Evolutionary conservation across 2,329 filamentous ascomycete genomes (phyloP).

Genomic region (Fusarium incarnatum): DNA sequence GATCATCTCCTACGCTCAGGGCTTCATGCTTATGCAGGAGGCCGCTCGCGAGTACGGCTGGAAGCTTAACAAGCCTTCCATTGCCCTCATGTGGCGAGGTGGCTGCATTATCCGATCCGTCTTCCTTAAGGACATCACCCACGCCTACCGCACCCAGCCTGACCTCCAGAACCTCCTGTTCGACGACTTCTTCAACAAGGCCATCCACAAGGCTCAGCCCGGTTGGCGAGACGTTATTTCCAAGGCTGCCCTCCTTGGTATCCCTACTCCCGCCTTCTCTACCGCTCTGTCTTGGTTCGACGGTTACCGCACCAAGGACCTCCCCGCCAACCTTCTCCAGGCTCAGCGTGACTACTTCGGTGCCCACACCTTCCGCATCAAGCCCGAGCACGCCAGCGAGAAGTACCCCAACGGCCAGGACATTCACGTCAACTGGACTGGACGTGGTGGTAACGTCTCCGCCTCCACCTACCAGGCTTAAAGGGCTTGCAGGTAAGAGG

Average conservation of each 20-base stretch:
- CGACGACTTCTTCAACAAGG: conserved; percentile 99
- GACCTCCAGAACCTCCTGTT: conserved; percentile 98
- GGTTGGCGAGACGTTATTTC: conserved; percentile 93
- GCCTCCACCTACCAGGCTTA: conserved; percentile 98
- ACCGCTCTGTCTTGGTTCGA: conserved; percentile 99
- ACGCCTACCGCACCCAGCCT: conserved; percentile 92
- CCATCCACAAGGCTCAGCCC: conserved; percentile 94
- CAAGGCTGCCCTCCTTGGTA: conserved; percentile 93
- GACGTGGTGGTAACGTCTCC: conserved; percentile 95
- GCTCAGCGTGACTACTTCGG: conserved; percentile 99
- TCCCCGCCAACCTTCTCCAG: conserved; percentile 98
- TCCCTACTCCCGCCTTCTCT: conserved; percentile 95
- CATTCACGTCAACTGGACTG: conserved; percentile 99
- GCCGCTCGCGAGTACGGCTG: conserved; percentile 95
- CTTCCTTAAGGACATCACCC: conserved; percentile 99
- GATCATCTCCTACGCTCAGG: conserved; percentile 99
- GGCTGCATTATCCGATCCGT: conserved; percentile 99
- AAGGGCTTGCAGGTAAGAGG: conserved; percentile 42
- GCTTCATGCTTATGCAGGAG: conserved; percentile 99
- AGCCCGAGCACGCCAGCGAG: conserved; percentile 79
- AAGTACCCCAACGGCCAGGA: conserved; percentile 88
- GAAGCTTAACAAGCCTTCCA: conserved; percentile 99
- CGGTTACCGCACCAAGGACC: conserved; percentile 95
- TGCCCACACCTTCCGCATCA: conserved; percentile 89
- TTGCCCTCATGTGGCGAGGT: conserved; percentile 99